Evolutionary conservation across 352 stramenopile genomes (phyloP).

Genomic region (Salisapilia sapeloensis): DNA sequence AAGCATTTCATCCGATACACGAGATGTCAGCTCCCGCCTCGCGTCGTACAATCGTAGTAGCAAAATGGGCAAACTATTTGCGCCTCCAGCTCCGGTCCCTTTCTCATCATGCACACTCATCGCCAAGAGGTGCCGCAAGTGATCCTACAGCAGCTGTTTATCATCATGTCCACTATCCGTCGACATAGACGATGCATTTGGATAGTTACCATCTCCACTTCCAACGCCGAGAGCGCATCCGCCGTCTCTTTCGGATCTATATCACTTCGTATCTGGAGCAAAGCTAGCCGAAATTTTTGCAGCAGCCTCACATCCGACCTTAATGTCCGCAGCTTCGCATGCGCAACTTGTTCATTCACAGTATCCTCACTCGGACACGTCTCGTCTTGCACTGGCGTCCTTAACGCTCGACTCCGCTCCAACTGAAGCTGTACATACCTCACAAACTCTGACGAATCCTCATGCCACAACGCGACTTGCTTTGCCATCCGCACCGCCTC

Average conservation of each 20-base stretch:
- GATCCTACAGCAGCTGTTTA: slow-evolving; percentile 10
- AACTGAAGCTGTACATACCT: slow-evolving; percentile 65
- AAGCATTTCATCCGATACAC: slow-evolving; percentile 53
- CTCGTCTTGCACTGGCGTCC: slow-evolving; percentile 12
- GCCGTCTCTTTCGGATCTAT: slow-evolving; percentile 5
- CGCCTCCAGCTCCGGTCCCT: slow-evolving; percentile 17
- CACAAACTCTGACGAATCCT: slow-evolving; percentile 43
- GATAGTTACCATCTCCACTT: slow-evolving; percentile 19
- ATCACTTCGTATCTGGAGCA: slow-evolving; percentile 8
- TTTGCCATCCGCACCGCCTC: slow-evolving; percentile 30
- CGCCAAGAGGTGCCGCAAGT: slow-evolving; percentile 38
- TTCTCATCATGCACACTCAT: slow-evolving; percentile 49
- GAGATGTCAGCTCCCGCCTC: slow-evolving; percentile 42
- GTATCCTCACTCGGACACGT: slow-evolving; percentile 28
- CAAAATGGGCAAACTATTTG: slow-evolving; percentile 6
- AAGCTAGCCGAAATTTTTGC: slow-evolving; percentile 35
- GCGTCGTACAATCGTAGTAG: slow-evolving; percentile 46
- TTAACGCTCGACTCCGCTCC: slow-evolving; percentile 38
- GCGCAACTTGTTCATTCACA: slow-evolving; percentile 9
- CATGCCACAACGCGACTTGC: slow-evolving; percentile 45
- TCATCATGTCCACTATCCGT: slow-evolving; percentile 1
- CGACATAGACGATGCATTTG: background rate
- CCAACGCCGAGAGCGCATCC: slow-evolving; percentile 4
- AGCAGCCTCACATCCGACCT: slow-evolving; percentile 47
- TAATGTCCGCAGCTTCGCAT: slow-evolving; percentile 24